Percentiles rank a stretch among this genome's conserved stretches.
Conservation (phyloP, 306 rosid species). For the Quercus mongolica region DNA sequence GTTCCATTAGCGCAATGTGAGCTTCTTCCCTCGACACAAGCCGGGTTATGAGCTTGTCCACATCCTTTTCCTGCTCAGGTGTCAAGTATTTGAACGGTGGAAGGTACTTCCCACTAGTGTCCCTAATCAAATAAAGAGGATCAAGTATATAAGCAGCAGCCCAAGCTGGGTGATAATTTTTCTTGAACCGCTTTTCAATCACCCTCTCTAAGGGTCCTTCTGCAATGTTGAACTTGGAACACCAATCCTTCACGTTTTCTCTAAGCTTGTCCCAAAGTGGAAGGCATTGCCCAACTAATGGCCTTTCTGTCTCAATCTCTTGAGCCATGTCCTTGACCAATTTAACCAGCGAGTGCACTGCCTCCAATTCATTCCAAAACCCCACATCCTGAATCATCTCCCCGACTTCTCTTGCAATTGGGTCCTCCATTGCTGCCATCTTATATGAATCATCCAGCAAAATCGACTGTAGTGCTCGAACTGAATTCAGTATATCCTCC, state of each 20-base stretch:
- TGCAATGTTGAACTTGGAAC: constrained; percentile 46
- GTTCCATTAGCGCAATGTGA: constrained; percentile 62
- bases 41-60: constrained; percentile 54
- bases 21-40: constrained; percentile 59
- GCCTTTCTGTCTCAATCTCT: constrained; percentile 71
- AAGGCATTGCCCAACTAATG: constrained; percentile 85
- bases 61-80: constrained; percentile 61
- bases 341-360: constrained; percentile 57
- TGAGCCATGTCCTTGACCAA: constrained; percentile 72
- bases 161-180: constrained; percentile 76
- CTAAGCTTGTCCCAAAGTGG: constrained; percentile 83
- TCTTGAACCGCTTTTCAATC: constrained; percentile 53
- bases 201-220: constrained; percentile 48
- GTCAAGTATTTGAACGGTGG: constrained; percentile 64
- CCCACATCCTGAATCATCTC: constrained; percentile 58
- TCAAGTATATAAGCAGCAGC: constrained; percentile 67
- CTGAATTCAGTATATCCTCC: constrained; percentile 57
- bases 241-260: constrained; percentile 68
- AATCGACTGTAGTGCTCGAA: constrained; percentile 57
- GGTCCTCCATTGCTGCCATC: constrained; percentile 61
- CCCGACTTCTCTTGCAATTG: constrained; percentile 50
- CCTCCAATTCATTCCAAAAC: constrained; percentile 79
- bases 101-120: constrained; percentile 61
- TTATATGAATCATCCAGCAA: constrained; percentile 55
- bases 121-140: constrained; percentile 54